Evolutionary conservation across 768 basidiomycete genomes (phyloP).

Genomic region (Agrocybe praecox): DNA sequence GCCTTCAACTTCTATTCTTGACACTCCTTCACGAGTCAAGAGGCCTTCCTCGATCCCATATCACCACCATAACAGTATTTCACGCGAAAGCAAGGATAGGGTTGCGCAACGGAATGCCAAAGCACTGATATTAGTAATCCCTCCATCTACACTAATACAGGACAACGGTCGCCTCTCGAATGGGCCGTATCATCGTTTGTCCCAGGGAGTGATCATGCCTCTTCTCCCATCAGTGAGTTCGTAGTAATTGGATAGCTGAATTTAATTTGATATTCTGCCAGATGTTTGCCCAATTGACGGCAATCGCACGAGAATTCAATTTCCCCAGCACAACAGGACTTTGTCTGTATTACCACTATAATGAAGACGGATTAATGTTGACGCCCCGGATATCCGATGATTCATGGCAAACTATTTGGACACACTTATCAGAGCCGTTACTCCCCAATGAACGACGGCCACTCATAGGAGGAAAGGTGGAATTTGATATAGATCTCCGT

Average conservation of each 20-base stretch:
- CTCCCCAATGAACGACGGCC: conserved; percentile 34
- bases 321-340: conserved; percentile 77
- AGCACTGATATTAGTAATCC: conserved; percentile 68
- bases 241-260: background rate
- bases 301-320: conserved; percentile 81
- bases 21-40: conserved; percentile 39
- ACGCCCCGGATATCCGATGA: conserved; percentile 80
- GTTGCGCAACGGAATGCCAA: conserved; percentile 39
- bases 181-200: conserved; percentile 61
- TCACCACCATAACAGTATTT: conserved; percentile 38
- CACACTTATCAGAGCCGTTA: conserved; percentile 53
- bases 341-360: conserved; percentile 76
- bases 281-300: conserved; percentile 77
- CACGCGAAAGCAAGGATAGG: conserved; percentile 47
- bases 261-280: conserved; percentile 25
- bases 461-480: conserved; percentile 77
- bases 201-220: conserved; percentile 75
- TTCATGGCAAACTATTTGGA: conserved; percentile 75
- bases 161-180: conserved; percentile 60
- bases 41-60: conserved; percentile 58
- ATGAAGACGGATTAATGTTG: conserved; percentile 54
- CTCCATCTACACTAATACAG: conserved; percentile 58
- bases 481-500: conserved; percentile 82
- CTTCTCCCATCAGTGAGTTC: conserved; percentile 66
- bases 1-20: conserved; percentile 21